Percentiles rank a stretch among this genome's conserved stretches.
phyloP scores from a whole-genome alignment of 192 early-diverging fungal species.

The Phycomyces blakesleeanus region DNA sequence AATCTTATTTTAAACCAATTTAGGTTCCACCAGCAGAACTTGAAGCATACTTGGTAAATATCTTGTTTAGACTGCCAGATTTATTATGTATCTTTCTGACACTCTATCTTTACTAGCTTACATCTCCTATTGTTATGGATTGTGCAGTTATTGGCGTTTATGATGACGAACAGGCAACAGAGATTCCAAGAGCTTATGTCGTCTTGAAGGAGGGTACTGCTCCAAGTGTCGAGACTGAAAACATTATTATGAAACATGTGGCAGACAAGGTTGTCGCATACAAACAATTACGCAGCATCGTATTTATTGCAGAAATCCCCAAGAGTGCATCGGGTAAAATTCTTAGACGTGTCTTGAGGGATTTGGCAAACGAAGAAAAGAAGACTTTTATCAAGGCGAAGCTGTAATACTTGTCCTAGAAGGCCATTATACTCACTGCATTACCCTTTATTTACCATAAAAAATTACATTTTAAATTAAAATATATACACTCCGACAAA shows the following conservation, averaged over 20 bases:
- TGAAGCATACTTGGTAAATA: slow-evolving; percentile 62
- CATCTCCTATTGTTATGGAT: slow-evolving; percentile 46
- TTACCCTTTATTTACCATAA: no score
- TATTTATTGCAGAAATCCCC: slow-evolving; percentile 67
- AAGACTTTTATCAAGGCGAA: slow-evolving; percentile 8
- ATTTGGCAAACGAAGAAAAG: slow-evolving; percentile 23
- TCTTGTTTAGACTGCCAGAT: no score
- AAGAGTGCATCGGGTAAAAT: slow-evolving; percentile 85
- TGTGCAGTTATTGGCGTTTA: slow-evolving; percentile 70
- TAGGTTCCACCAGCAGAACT: slow-evolving; percentile 74
- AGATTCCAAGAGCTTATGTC: slow-evolving; percentile 79
- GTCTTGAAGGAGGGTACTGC: slow-evolving; percentile 46
- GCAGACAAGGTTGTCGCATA: slow-evolving; percentile 61
- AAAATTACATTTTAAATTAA: no score
- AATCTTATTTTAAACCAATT: neutral
- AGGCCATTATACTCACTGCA: no score
- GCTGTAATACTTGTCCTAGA: slow-evolving; percentile 2
- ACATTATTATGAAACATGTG: slow-evolving; percentile 51
- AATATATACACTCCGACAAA: no score
- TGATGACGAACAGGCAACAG: slow-evolving; percentile 61
- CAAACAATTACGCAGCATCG: slow-evolving; percentile 77
- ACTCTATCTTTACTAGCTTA: neutral
- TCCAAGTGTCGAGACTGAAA: slow-evolving; percentile 35
- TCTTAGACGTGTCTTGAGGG: slow-evolving; percentile 54
- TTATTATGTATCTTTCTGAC: slow-evolving; percentile 2